These are phyloP conservation scores for Pseudopyrenochaeta lycopersici DNA, from an alignment of 2,329 filamentous ascomycete genomes.

Conservation along the genomic window DNA sequence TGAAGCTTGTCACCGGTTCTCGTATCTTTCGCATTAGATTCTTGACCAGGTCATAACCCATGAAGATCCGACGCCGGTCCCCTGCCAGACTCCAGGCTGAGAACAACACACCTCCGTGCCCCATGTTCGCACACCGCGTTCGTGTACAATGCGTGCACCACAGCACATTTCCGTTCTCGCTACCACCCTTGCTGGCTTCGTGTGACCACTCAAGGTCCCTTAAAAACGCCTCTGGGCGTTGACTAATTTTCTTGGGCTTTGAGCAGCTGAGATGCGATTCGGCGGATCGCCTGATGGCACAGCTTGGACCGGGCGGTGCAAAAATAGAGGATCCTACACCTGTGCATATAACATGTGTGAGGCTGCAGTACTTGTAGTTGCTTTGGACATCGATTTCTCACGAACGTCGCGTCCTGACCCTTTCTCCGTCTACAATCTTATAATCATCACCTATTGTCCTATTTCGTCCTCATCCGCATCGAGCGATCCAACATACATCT, in stretches of 20 bases:
- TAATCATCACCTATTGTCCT: too few relatives aligned
- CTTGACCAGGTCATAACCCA: not conserved
- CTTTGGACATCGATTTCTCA: slow-evolving; percentile 2
- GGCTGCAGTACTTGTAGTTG: slow-evolving; percentile 15
- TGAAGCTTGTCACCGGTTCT: slow-evolving; percentile 2
- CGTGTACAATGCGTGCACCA: not conserved
- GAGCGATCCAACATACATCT: too few relatives aligned
- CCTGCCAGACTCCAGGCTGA: not conserved
- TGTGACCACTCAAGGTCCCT: slow-evolving; percentile 12
- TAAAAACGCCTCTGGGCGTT: slow-evolving; percentile 19
- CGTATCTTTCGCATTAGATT: slow-evolving; percentile 26
- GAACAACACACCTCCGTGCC: not conserved
- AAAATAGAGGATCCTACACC: slow-evolving; percentile 22
- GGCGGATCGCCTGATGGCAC: slow-evolving; percentile 12
- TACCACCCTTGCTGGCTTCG: slow-evolving; percentile 8
- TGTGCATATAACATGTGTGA: slow-evolving; percentile 18
- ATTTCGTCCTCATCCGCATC: too few relatives aligned
- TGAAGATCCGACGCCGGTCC: not conserved
- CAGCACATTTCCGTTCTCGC: slow-evolving; percentile 5
- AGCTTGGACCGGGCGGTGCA: slow-evolving; percentile 7
- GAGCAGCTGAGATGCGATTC: slow-evolving; percentile 17
- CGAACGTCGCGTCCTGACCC: not conserved
- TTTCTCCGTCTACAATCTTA: too few relatives aligned
- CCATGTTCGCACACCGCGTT: not conserved
- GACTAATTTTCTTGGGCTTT: slow-evolving; percentile 20